Percentiles rank a stretch among this genome's conserved stretches.
phyloP scores from a whole-genome alignment of 2,329 filamentous ascomycete genomes.

The Claviceps sp. region DNA sequence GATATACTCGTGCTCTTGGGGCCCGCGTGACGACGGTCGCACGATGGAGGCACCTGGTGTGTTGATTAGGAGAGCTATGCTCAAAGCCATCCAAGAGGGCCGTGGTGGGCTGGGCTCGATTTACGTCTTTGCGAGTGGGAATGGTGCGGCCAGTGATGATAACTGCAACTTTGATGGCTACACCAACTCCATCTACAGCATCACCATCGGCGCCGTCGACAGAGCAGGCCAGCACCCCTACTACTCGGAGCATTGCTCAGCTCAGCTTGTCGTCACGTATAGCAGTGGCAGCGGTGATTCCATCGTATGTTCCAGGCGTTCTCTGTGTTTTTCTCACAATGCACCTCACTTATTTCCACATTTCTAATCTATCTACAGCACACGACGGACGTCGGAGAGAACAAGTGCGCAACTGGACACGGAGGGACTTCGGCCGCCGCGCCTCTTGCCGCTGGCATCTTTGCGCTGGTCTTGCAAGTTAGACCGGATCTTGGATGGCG shows the following conservation, averaged over 20 bases:
- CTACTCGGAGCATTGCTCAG: constrained; percentile 93
- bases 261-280: constrained; percentile 90
- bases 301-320: constrained; percentile 42
- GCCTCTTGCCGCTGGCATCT: constrained; percentile 81
- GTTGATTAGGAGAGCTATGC: constrained; percentile 78
- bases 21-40: constrained; percentile 80
- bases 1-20: constrained; percentile 98
- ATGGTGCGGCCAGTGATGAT: constrained; percentile 74
- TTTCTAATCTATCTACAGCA: constrained; percentile 34
- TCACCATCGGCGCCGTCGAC: constrained; percentile 89
- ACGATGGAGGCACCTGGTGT: constrained; percentile 91
- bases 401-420: constrained; percentile 68
- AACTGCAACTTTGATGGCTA: constrained; percentile 99
- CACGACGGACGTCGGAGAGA: constrained; percentile 83
- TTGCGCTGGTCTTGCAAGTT: constrained; percentile 72
- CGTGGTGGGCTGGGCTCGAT: constrained; percentile 74
- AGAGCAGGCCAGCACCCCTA: constrained; percentile 78
- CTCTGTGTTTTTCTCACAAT: background rate
- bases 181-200: constrained; percentile 98
- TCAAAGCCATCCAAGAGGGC: constrained; percentile 83
- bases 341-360: background rate
- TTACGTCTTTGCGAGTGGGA: constrained; percentile 90
- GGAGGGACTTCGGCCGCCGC: constrained; percentile 94
- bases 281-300: constrained; percentile 80
- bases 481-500: constrained; percentile 85